Evolutionary conservation across 2,329 filamentous ascomycete species (phyloP).

Genomic region (Xylaria arbuscula): DNA sequence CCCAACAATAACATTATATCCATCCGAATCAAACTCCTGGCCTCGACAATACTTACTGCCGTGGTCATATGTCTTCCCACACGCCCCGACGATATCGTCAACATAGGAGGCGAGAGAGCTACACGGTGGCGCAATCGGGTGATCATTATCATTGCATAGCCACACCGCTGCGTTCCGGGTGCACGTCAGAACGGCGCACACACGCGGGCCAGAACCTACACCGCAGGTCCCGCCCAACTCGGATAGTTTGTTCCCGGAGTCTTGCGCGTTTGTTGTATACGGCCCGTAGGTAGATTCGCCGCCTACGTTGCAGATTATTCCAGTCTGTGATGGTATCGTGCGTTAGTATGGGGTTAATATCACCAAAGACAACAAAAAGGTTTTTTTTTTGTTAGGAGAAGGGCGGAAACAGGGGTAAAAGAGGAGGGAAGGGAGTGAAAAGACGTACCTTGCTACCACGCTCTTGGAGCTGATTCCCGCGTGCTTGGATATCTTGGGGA

Average conservation of each 20-base stretch:
- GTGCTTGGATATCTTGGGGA: background rate
- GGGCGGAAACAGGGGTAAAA: too few species aligned
- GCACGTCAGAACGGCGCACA: slow-evolving; percentile 30
- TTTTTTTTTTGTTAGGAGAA: too few species aligned
- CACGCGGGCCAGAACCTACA: slow-evolving; percentile 15
- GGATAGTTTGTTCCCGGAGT: background rate
- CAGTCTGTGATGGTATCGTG: background rate
- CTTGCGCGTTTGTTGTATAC: background rate
- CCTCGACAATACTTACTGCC: slow-evolving; percentile 15
- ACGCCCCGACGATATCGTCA: slow-evolving; percentile 27
- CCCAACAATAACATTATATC: slow-evolving; percentile 34
- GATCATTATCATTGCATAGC: slow-evolving; percentile 38
- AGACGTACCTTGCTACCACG: background rate
- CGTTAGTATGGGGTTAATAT: background rate
- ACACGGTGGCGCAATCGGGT: slow-evolving; percentile 12
- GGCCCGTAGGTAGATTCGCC: slow-evolving; percentile 15
- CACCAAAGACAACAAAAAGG: too few species aligned
- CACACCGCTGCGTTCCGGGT: slow-evolving; percentile 31
- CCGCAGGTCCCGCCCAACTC: slow-evolving; percentile 9
- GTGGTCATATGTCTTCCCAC: background rate
- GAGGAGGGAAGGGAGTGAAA: background rate
- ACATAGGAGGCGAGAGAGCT: slow-evolving; percentile 32
- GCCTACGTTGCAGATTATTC: slow-evolving; percentile 23
- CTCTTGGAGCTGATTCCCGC: background rate
- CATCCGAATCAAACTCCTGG: slow-evolving; percentile 31